A percentile compares a stretch with the other conserved stretches of the same genome.
phyloP scores from a whole-genome alignment of 768 basidiomycete species.

The Cantharellus cinnabarinus region DNA sequence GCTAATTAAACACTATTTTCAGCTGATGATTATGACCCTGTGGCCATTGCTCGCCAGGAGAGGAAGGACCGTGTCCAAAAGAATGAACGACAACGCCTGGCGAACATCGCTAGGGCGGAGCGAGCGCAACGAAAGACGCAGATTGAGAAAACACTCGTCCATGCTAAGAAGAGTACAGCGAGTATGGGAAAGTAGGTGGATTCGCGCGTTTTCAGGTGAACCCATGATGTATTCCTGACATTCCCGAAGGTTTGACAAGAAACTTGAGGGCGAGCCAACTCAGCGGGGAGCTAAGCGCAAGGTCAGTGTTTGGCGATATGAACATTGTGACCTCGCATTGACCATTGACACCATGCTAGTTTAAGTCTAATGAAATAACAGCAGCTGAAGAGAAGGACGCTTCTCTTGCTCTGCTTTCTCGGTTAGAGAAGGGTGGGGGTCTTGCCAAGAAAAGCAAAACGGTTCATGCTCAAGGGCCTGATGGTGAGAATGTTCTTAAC shows the following conservation, averaged over 20 bases:
- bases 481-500: constrained; percentile 42
- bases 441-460: constrained; percentile 38
- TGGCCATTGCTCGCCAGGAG: constrained; percentile 48
- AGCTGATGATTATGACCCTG: constrained; percentile 71
- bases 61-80: constrained; percentile 68
- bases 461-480: constrained; percentile 24
- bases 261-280: constrained; percentile 82
- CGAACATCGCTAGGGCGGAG: constrained; percentile 33
- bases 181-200: constrained; percentile 52
- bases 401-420: constrained; percentile 54
- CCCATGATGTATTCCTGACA: background rate
- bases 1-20: background rate
- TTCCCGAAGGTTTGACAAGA: constrained; percentile 51
- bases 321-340: background rate
- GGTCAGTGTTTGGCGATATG: constrained; percentile 25
- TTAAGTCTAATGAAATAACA: constrained; percentile 60
- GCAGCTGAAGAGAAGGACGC: constrained; percentile 45
- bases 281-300: constrained; percentile 78
- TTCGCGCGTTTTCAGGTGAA: background rate
- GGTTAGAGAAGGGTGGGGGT: constrained; percentile 34
- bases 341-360: constrained; percentile 25
- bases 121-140: constrained; percentile 39
- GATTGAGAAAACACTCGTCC: constrained; percentile 55
- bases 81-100: constrained; percentile 56
- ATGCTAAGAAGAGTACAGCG: constrained; percentile 68